Evolutionary conservation across 768 basidiomycete species (phyloP), one percentile per base, ranked within the genome.

Genomic region (Nevesoporus exiguus): DNA sequence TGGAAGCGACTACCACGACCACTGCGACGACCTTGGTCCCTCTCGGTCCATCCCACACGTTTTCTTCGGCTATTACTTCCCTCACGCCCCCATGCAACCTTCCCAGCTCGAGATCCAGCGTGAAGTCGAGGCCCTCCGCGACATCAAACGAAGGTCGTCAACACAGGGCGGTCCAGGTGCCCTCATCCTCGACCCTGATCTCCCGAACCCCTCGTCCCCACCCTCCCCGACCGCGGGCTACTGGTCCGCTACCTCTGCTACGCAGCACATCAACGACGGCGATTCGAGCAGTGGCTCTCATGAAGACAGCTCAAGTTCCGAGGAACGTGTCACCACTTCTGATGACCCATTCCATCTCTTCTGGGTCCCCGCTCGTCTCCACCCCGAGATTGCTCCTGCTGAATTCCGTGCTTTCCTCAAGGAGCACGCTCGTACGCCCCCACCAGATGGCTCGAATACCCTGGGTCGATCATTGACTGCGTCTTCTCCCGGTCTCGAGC

Each of bases 321-420:
- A 72, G 48, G 71, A 70, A 24, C 69, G 62, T 47, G 51, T 39
- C 8, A 11, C 40, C n/a, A n/a, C 65, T 21, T 69, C 79, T 36
- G 85, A 90, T 62, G 91, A 96, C 74, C 87, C 90, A 3, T 85
- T 86, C 64, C 89, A 93, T 71, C 83, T 98, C 59, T 98, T 98
- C 79, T 99, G 97, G 97, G 93, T 99, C 27, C 97, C 97, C 49
- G 97, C 97, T 15, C 83, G 88, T 54, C 77, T 98, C 33, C 97
- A 98, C 69, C 97, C 97, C 29, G 97, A 99, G 76, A 90, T 99
- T 65, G 96, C 95, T 0, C 97, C 97, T 22, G 88, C 85, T 44
- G 94, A 98, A 71, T 99, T 99, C 71, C 83, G 92, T 48, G 88
- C 86, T 11, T 98, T 99, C 69, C 83, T 99, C 61, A 90, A 94